phyloP scores from a whole-genome alignment of 257 asterid genomes.

The Penstemon davidsonii region DNA sequence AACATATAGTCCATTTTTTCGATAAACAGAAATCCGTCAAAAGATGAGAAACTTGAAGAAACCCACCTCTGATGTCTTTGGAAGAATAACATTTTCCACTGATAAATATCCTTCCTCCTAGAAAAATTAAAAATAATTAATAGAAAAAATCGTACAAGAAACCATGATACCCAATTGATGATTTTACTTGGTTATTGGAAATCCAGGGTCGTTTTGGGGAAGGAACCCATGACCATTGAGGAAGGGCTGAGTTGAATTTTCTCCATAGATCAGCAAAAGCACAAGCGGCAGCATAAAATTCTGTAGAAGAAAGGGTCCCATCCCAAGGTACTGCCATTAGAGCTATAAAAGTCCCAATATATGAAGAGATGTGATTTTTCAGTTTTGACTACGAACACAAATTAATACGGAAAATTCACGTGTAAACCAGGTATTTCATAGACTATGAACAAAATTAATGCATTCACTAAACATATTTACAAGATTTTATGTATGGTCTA shows the following conservation, averaged over 20 bases:
- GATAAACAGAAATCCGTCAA: not conserved
- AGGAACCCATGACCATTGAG: slow-evolving; percentile 70
- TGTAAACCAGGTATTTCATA: no score
- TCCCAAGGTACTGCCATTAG: slow-evolving; percentile 38
- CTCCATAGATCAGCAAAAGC: slow-evolving; percentile 64
- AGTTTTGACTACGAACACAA: no score
- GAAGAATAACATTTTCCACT: slow-evolving; percentile 58
- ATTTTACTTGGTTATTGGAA: slow-evolving; percentile 37
- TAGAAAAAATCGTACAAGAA: not conserved
- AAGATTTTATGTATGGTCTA: no score
- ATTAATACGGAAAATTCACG: no score
- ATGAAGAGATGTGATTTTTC: no score
- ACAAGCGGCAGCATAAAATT: slow-evolving; percentile 57
- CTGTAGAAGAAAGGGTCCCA: slow-evolving; percentile 57
- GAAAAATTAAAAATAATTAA: not conserved
- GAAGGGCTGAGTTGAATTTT: slow-evolving; percentile 55
- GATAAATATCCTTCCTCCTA: slow-evolving; percentile 71
- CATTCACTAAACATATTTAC: no score
- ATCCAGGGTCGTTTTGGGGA: slow-evolving; percentile 47
- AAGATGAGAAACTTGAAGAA: not conserved
- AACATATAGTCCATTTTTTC: not conserved
- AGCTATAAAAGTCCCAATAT: not conserved
- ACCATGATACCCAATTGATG: not conserved
- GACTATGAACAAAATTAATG: no score
- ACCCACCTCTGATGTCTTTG: slow-evolving; percentile 49